Percentiles rank a stretch among this genome's conserved stretches.
phyloP scores from a whole-genome alignment of 164 flowering plant genomes.

The Nymphaea thermarum region DNA sequence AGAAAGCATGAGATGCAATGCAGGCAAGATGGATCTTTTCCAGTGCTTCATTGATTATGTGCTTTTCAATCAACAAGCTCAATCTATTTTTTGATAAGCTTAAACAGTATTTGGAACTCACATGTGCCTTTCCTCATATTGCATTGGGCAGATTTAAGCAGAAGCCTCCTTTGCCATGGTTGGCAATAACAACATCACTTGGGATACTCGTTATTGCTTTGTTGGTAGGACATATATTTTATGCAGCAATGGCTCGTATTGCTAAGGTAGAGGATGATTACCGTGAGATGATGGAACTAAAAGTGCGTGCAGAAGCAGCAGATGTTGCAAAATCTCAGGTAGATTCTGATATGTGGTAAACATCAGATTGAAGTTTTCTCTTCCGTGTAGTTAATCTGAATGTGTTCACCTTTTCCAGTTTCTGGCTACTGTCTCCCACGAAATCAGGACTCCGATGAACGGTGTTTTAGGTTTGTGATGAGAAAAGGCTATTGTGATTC shows the following conservation, averaged over 20 bases:
- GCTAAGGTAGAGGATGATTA: slow-evolving; percentile 81
- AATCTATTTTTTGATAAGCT: no score
- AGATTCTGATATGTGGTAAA: neutral
- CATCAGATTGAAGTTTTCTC: neutral
- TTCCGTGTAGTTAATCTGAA: neutral
- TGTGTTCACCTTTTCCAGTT: slow-evolving; percentile 38
- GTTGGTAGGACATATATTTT: slow-evolving; percentile 64
- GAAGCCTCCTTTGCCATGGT: slow-evolving; percentile 67
- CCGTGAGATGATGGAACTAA: slow-evolving; percentile 65
- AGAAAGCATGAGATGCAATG: slow-evolving; percentile 95
- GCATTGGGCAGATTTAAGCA: slow-evolving; percentile 59
- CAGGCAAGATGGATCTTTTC: slow-evolving; percentile 35
- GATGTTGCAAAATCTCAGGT: slow-evolving; percentile 89
- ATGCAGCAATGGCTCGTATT: slow-evolving; percentile 68
- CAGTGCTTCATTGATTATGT: neutral
- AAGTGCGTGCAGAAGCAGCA: slow-evolving; percentile 80
- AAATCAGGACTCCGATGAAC: slow-evolving; percentile 98
- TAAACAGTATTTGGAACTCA: neutral
- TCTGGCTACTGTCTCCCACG: slow-evolving; percentile 97
- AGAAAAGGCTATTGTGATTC: no score
- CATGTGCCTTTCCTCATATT: neutral
- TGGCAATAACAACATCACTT: slow-evolving; percentile 46
- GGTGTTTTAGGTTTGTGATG: slow-evolving; percentile 76
- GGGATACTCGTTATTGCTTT: slow-evolving; percentile 64
- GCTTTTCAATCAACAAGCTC: neutral